These are phyloP conservation scores for Anthracocystis walkeri DNA, from an alignment of 1,284 basidiomycete genomes.

Conservation along the genomic window DNA sequence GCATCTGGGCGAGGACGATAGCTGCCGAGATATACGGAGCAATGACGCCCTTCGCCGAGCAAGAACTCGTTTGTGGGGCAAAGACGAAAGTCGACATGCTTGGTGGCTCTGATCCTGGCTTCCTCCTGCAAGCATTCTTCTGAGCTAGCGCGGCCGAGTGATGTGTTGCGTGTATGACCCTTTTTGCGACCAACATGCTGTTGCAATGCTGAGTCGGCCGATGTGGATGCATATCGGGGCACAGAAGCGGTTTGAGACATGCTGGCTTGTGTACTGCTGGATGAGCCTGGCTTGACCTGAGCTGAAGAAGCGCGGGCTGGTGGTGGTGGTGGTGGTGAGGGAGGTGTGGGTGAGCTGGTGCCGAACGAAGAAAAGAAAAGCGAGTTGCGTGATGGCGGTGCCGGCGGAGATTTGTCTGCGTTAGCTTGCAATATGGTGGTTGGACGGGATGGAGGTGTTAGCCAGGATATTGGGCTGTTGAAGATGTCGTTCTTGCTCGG, in stretches of 20 bases:
- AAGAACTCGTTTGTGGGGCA: constrained; percentile 57
- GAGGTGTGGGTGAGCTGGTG: constrained; percentile 18
- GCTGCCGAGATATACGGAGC: constrained; percentile 64
- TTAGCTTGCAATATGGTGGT: background rate
- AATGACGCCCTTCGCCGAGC: constrained; percentile 66
- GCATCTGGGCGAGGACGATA: constrained; percentile 33
- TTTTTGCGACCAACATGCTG: constrained; percentile 14
- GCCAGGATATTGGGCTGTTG: constrained; percentile 34
- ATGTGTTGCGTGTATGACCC: constrained; percentile 50
- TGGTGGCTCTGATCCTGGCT: constrained; percentile 52
- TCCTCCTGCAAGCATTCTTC: constrained; percentile 61
- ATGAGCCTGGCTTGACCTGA: background rate
- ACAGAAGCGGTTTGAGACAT: background rate
- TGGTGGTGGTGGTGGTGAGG: constrained; percentile 29
- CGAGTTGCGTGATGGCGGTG: constrained; percentile 37
- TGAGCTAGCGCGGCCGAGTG: constrained; percentile 56
- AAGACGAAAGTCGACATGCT: constrained; percentile 62
- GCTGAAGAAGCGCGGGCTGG: constrained; percentile 5
- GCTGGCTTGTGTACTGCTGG: background rate
- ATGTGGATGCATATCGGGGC: background rate
- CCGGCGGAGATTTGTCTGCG: background rate
- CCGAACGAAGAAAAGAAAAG: constrained; percentile 45
- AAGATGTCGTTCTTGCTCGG: constrained; percentile 61
- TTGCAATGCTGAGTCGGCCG: constrained; percentile 13
- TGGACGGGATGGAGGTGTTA: constrained; percentile 47